phyloP scores from a whole-genome alignment of 2,329 filamentous ascomycete genomes.

The Xylaria hypoxylon region DNA sequence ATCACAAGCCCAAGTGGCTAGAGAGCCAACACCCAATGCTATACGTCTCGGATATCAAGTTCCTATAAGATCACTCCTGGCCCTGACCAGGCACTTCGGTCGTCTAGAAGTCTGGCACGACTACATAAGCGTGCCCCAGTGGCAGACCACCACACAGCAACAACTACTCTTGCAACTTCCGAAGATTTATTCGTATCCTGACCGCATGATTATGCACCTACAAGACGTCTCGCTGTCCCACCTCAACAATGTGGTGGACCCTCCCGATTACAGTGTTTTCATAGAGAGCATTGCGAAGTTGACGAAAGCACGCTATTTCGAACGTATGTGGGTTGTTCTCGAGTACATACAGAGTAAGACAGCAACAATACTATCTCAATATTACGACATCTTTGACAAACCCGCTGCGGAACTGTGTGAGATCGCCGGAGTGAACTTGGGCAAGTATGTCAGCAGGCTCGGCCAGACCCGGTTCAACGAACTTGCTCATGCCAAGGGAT shows the following conservation, averaged over 20 bases:
- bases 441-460: constrained; percentile 26
- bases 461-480: constrained; percentile 31
- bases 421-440: constrained; percentile 19
- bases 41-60: constrained; percentile 29
- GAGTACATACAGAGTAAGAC: constrained; percentile 32
- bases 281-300: constrained; percentile 26
- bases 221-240: constrained; percentile 24
- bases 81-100: constrained; percentile 17
- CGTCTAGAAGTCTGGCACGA: constrained; percentile 31
- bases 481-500: constrained; percentile 27
- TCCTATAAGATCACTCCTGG: constrained; percentile 26
- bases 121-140: constrained; percentile 33
- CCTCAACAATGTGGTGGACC: constrained; percentile 19
- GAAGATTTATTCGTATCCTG: constrained; percentile 28
- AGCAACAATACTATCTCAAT: constrained; percentile 18
- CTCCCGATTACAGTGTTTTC: constrained; percentile 19
- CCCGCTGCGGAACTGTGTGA: constrained; percentile 12
- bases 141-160: constrained; percentile 27
- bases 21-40: constrained; percentile 19
- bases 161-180: constrained; percentile 29
- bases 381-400: constrained; percentile 27
- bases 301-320: constrained; percentile 31
- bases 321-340: constrained; percentile 33
- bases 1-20: constrained; percentile 25
- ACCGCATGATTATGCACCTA: constrained; percentile 31